phyloP scores from a whole-genome alignment of 805 yeast species.

The Diddensiella transvaalensis region DNA sequence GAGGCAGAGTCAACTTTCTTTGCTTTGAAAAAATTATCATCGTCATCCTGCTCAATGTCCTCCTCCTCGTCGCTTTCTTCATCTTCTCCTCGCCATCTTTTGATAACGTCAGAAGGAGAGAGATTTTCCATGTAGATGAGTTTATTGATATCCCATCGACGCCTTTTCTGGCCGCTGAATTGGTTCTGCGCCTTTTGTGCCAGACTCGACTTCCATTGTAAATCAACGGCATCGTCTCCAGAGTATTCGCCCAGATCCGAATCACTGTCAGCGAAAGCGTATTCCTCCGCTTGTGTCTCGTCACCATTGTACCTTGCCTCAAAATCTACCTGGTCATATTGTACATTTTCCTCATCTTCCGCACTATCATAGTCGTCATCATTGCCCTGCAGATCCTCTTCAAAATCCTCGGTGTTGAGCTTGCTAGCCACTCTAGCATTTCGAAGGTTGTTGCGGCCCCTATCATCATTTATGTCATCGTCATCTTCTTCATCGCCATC shows the following conservation, averaged over 20 bases:
- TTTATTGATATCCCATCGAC: constrained; percentile 77
- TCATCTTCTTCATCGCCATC: constrained; percentile 44
- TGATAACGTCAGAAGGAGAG: constrained; percentile 48
- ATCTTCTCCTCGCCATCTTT: constrained; percentile 29
- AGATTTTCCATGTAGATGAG: constrained; percentile 75
- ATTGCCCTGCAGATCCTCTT: constrained; percentile 17
- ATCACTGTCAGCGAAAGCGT: constrained; percentile 42
- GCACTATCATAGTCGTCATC: constrained; percentile 35
- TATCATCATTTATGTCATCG: constrained; percentile 42
- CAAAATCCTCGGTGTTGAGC: constrained; percentile 38
- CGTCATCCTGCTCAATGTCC: constrained; percentile 28
- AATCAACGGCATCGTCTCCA: constrained; percentile 31
- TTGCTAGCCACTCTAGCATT: constrained; percentile 42
- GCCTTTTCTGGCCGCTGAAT: constrained; percentile 47
- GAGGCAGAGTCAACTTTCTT: constrained; percentile 11
- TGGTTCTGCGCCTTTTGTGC: constrained; percentile 57
- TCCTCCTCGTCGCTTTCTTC: constrained; percentile 25
- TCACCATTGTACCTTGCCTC: constrained; percentile 27
- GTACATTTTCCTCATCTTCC: constrained; percentile 5
- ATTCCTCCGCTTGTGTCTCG: constrained; percentile 44
- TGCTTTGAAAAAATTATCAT: constrained; percentile 33
- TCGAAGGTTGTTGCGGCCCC: constrained; percentile 68
- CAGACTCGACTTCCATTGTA: constrained; percentile 33
- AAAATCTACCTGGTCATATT: constrained; percentile 23
- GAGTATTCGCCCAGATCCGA: constrained; percentile 42